phyloP scores from a whole-genome alignment of 1,284 basidiomycete genomes.

The Cryptococcus sp. region DNA sequence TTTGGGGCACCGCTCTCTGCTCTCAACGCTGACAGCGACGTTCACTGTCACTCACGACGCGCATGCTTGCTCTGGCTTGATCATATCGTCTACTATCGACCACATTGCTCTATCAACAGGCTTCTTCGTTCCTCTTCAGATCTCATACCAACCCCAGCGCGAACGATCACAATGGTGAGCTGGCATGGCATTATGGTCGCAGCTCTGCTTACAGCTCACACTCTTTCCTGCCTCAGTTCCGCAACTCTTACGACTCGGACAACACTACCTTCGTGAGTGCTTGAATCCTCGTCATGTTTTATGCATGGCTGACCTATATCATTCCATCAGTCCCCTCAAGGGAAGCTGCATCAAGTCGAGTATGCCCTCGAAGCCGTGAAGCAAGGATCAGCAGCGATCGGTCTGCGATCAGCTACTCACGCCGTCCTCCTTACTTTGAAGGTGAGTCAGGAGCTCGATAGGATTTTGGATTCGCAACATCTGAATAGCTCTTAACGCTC shows the following conservation, averaged over 20 bases:
- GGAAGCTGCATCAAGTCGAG: constrained; percentile 77
- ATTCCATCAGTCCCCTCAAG: constrained; percentile 44
- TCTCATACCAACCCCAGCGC: too few relatives aligned
- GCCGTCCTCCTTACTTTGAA: constrained; percentile 91
- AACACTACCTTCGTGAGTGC: constrained; percentile 78
- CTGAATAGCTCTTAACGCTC: constrained; percentile 4
- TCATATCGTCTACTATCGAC: neutral
- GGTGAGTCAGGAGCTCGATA: constrained; percentile 53
- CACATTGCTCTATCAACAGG: too few relatives aligned
- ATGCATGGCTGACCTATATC: constrained; percentile 1
- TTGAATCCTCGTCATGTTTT: neutral
- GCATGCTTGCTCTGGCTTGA: neutral
- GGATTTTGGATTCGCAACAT: neutral
- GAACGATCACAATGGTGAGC: too few relatives aligned
- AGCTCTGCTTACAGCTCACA: constrained; percentile 3
- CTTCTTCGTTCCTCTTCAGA: too few relatives aligned
- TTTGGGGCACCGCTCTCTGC: neutral
- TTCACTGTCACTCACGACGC: neutral
- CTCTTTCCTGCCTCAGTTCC: constrained; percentile 63
- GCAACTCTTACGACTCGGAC: constrained; percentile 93
- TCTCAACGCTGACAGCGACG: constrained; percentile 2
- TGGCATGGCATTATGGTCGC: neutral
- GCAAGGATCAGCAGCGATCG: constrained; percentile 97
- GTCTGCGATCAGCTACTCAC: constrained; percentile 92
- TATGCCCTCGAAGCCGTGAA: constrained; percentile 99